A percentile compares a stretch with the other conserved stretches of the same genome.
These are phyloP conservation scores for Cordia subcordata DNA, from an alignment of 257 asterid genomes.

Conservation along the genomic window DNA sequence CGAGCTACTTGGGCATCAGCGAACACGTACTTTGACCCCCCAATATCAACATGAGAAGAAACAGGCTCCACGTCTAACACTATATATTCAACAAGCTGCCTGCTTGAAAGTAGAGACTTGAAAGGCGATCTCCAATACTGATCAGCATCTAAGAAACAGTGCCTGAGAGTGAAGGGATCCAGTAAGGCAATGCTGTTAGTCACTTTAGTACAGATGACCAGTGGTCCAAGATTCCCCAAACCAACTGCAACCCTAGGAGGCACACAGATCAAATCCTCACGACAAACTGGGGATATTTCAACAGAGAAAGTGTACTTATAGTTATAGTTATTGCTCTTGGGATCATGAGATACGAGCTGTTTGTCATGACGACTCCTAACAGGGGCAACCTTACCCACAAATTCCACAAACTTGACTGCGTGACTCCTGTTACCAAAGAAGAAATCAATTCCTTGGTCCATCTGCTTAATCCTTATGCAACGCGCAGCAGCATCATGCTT, in stretches of 20 bases:
- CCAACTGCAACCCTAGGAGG: conserved; percentile 20
- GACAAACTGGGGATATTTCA: conserved; percentile 27
- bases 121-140: conserved; percentile 28
- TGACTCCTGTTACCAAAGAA: conserved; percentile 27
- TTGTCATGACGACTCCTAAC: conserved; percentile 21
- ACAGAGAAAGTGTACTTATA: conserved; percentile 27
- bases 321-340: conserved; percentile 27
- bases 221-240: conserved; percentile 32
- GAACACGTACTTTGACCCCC: conserved; percentile 24
- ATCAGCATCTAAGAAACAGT: conserved; percentile 26
- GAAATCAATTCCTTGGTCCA: conserved; percentile 32
- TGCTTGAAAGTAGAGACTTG: conserved; percentile 23
- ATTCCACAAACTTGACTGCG: conserved; percentile 28
- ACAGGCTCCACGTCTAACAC: conserved; percentile 21
- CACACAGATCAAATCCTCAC: conserved; percentile 31
- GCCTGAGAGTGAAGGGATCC: conserved; percentile 28
- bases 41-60: conserved; percentile 20
- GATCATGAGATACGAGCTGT: conserved; percentile 33
- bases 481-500: conserved; percentile 31
- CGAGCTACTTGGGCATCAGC: conserved; percentile 36
- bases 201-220: conserved; percentile 28
- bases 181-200: conserved; percentile 23
- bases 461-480: conserved; percentile 30
- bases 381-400: conserved; percentile 27
- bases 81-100: conserved; percentile 30